A percentile compares a stretch with the other conserved stretches of the same genome.
Conservation (phyloP, 1,284 basidiomycete genomes). For the Naganishia cerealis region DNA sequence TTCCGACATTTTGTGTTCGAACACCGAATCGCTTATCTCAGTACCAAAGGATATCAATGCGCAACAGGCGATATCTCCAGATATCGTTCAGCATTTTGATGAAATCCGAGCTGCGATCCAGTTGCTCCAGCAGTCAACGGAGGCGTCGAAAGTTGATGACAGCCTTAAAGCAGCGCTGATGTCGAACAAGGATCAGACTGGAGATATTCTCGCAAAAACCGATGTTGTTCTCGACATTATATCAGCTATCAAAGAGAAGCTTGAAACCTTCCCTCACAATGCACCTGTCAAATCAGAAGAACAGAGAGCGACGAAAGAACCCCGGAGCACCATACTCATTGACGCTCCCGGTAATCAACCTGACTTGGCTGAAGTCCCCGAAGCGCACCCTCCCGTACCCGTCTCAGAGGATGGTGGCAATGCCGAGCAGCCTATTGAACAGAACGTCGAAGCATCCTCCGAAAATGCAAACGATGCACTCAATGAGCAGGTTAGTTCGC, state of each 20-base stretch:
- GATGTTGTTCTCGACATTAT: constrained; percentile 6
- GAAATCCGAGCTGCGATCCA: neutral
- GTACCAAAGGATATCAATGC: neutral
- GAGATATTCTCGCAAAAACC: constrained; percentile 9
- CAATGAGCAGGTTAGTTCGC: neutral
- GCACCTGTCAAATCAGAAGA: neutral
- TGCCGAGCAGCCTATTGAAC: neutral
- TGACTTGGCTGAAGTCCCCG: no score
- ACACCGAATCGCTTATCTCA: neutral
- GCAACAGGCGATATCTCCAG: neutral
- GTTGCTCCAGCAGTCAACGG: neutral
- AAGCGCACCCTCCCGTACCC: no score
- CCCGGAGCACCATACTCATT: neutral
- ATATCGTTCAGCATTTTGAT: neutral
- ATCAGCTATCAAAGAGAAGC: constrained; percentile 6
- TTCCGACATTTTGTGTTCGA: neutral
- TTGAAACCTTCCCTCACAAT: neutral
- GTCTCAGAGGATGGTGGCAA: no score
- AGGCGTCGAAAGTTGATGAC: neutral
- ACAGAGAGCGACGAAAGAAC: neutral
- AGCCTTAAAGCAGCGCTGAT: constrained; percentile 3
- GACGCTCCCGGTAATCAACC: no score
- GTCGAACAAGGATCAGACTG: neutral
- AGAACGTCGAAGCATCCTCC: neutral
- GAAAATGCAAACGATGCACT: neutral